phyloP scores from a whole-genome alignment of 1,284 basidiomycete genomes.

The Sanghuangporus baumii region DNA sequence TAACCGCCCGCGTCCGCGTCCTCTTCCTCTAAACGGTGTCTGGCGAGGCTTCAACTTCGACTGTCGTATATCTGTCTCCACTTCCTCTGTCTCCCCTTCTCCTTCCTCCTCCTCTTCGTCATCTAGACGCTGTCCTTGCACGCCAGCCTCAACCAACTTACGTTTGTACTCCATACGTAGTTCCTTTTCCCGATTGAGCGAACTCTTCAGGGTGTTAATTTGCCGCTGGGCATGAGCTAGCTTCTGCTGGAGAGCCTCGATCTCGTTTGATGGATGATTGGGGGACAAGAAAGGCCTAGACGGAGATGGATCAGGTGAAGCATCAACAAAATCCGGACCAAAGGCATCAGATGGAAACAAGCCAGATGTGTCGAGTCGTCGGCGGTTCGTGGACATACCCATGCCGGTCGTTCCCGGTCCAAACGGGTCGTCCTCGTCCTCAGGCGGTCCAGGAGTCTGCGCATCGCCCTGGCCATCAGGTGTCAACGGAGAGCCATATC shows the following conservation, averaged over 20 bases:
- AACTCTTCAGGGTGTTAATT: slow-evolving; percentile 73
- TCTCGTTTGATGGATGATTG: slow-evolving; percentile 71
- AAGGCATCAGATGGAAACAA: slow-evolving; percentile 53
- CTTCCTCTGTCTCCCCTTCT: slow-evolving; percentile 30
- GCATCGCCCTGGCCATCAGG: slow-evolving; percentile 46
- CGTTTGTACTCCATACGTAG: slow-evolving; percentile 59
- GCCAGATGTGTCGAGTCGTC: slow-evolving; percentile 48
- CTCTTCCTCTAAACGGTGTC: slow-evolving; percentile 36
- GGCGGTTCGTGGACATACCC: slow-evolving; percentile 55
- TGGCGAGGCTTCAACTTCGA: slow-evolving; percentile 29
- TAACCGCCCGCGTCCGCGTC: slow-evolving; percentile 34
- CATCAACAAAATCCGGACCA: slow-evolving; percentile 49
- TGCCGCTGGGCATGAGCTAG: slow-evolving; percentile 80
- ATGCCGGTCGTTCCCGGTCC: slow-evolving; percentile 44
- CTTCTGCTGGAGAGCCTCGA: slow-evolving; percentile 71
- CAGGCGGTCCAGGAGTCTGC: slow-evolving; percentile 50
- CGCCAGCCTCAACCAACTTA: slow-evolving; percentile 39
- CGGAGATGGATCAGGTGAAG: slow-evolving; percentile 64
- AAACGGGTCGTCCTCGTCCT: slow-evolving; percentile 65
- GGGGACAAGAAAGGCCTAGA: slow-evolving; percentile 54
- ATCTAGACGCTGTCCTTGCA: slow-evolving; percentile 20
- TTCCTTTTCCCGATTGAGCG: slow-evolving; percentile 76
- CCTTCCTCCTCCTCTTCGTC: slow-evolving; percentile 36
- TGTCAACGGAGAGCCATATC: slow-evolving; percentile 65
- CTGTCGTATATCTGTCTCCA: slow-evolving; percentile 36